Evolutionary conservation across 306 rosid genomes (phyloP).

Genomic region (Glycine soja): DNA sequence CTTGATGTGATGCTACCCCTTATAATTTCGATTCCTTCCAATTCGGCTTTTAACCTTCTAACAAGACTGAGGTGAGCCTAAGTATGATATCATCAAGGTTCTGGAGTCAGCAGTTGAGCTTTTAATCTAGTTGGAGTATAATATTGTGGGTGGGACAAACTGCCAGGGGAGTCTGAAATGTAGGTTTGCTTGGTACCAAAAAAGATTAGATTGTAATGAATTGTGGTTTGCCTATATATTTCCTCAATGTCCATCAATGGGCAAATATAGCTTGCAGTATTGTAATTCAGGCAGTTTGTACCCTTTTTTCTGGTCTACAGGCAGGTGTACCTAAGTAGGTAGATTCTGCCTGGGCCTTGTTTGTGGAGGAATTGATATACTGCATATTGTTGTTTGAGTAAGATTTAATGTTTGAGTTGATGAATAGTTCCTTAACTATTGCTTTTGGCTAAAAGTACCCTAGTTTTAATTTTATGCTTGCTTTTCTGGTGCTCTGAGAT

Average conservation of each 20-base stretch:
- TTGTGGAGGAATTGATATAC: slow-evolving; percentile 45
- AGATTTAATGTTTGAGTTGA: slow-evolving; percentile 35
- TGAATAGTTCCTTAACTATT: slow-evolving; percentile 11
- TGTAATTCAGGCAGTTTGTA: slow-evolving; percentile 47
- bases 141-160: slow-evolving; percentile 27
- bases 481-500: neutral
- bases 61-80: slow-evolving; percentile 43
- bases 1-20: slow-evolving; percentile 56
- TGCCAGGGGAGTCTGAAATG: slow-evolving; percentile 46
- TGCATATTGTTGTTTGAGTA: slow-evolving; percentile 51
- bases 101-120: slow-evolving; percentile 45
- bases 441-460: slow-evolving; percentile 2
- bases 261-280: slow-evolving; percentile 50
- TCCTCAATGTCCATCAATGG: slow-evolving; percentile 46
- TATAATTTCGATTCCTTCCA: slow-evolving; percentile 47
- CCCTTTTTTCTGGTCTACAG: slow-evolving; percentile 7
- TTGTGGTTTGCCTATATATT: slow-evolving; percentile 55
- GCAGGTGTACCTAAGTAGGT: slow-evolving; percentile 42
- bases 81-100: slow-evolving; percentile 52
- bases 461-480: slow-evolving; percentile 9
- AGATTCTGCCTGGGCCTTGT: slow-evolving; percentile 46
- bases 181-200: slow-evolving; percentile 50
- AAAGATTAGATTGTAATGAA: slow-evolving; percentile 46
- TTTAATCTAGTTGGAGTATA: slow-evolving; percentile 38
- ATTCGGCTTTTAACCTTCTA: slow-evolving; percentile 52